These are phyloP conservation scores for Haberlea rhodopensis DNA, from an alignment of 257 asterid species.

Conservation along the genomic window DNA sequence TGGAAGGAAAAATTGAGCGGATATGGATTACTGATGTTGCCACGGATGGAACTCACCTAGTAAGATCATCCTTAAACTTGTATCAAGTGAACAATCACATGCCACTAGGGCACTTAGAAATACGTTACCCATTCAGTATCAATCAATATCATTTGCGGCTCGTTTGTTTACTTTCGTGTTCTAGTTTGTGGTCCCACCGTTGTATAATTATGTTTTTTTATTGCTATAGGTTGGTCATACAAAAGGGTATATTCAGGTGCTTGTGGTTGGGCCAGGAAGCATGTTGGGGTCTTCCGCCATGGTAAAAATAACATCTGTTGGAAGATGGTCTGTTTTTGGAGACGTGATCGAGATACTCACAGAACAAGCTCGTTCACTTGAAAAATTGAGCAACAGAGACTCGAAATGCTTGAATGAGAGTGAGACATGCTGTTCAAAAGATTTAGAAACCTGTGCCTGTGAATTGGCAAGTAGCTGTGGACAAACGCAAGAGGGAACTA, in stretches of 20 bases:
- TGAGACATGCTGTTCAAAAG: conserved; percentile 57
- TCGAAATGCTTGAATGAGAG: conserved; percentile 37
- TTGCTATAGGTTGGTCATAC: conserved; percentile 90
- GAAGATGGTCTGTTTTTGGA: conserved; percentile 96
- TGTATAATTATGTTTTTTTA: conserved; percentile 11
- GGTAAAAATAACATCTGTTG: conserved; percentile 74
- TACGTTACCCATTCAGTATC: background rate
- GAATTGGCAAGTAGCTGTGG: conserved; percentile 40
- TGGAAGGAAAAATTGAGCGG: conserved; percentile 82
- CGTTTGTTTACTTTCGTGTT: conserved; percentile 1
- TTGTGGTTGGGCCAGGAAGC: conserved; percentile 77
- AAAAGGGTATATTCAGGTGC: conserved; percentile 90
- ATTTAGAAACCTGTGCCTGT: conserved; percentile 56
- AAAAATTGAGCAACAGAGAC: conserved; percentile 27
- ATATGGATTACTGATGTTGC: conserved; percentile 92
- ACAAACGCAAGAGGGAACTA: conserved; percentile 32
- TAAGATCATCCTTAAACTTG: conserved; percentile 29
- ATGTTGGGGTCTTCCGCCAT: conserved; percentile 78
- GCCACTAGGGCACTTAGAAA: background rate
- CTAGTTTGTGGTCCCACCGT: background rate
- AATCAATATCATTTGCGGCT: background rate
- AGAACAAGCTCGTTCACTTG: conserved; percentile 25
- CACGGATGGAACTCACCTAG: conserved; percentile 90
- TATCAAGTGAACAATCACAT: background rate
- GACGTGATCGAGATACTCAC: conserved; percentile 71